Conservation (phyloP, 352 stramenopile genomes). For the Blastocystis sp. region DNA sequence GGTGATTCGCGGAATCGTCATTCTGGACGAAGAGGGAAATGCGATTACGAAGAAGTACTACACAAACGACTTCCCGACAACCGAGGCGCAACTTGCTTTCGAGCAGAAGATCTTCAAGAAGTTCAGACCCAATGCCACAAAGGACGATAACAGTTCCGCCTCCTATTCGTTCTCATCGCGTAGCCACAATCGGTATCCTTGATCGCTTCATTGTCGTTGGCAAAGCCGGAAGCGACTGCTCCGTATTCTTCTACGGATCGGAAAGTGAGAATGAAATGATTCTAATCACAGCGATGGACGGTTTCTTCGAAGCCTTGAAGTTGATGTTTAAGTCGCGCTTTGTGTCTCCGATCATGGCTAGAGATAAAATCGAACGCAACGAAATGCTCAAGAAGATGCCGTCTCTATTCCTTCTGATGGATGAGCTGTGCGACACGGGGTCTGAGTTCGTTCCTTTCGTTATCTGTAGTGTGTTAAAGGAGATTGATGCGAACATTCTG, state of each 20-base stretch:
- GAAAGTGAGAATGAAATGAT: conserved; percentile 72
- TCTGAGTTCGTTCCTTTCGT: not conserved
- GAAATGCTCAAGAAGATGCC: conserved; percentile 70
- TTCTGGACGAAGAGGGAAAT: conserved; percentile 71
- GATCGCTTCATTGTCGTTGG: conserved; percentile 61
- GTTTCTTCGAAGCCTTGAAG: conserved; percentile 65
- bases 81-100: conserved; percentile 45
- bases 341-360: not conserved
- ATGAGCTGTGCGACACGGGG: conserved; percentile 62
- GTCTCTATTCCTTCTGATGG: conserved; percentile 70
- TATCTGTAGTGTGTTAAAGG: conserved; percentile 55
- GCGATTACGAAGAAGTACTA: conserved; percentile 69
- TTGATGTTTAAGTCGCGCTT: conserved; percentile 38
- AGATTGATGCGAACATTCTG: conserved; percentile 50
- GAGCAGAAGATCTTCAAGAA: conserved; percentile 73
- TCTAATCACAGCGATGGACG: conserved; percentile 63
- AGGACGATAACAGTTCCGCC: conserved; percentile 33
- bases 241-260: conserved; percentile 60
- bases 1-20: conserved; percentile 49
- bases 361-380: conserved; percentile 64
- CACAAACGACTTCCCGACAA: conserved; percentile 61
- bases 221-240: conserved; percentile 64
- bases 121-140: conserved; percentile 24
- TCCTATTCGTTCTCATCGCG: not conserved
- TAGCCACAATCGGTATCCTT: conserved; percentile 67